These are phyloP conservation scores for Exophiala calicioides DNA, from an alignment of 2,329 filamentous ascomycete genomes.

Conservation along the genomic window DNA sequence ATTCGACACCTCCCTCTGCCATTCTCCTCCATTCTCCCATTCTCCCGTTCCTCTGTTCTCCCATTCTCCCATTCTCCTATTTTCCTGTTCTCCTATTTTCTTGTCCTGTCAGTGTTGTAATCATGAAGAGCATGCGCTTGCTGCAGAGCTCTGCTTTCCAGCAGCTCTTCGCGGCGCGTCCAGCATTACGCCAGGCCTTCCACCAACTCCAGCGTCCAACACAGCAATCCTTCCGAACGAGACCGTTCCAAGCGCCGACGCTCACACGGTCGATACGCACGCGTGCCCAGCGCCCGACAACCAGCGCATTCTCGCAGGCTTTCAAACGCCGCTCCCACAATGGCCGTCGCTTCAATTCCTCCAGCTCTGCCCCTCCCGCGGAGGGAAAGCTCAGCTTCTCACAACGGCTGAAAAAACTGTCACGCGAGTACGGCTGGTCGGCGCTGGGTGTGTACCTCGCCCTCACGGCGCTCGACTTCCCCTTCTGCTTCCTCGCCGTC, in stretches of 20 bases:
- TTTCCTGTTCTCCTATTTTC: neutral
- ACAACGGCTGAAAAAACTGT: conserved; percentile 76
- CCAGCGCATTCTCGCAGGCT: conserved; percentile 6
- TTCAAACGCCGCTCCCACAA: conserved; percentile 7
- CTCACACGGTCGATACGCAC: conserved; percentile 14
- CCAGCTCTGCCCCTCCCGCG: conserved; percentile 25
- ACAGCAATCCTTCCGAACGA: conserved; percentile 25
- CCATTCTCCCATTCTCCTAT: neutral
- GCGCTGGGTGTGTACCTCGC: conserved; percentile 87
- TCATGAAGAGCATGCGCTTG: conserved; percentile 26
- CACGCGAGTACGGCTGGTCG: conserved; percentile 90
- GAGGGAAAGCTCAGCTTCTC: conserved; percentile 57
- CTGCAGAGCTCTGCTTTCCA: conserved; percentile 15
- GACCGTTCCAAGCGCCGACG: conserved; percentile 14
- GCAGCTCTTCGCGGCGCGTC: conserved; percentile 9
- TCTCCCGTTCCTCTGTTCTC: too few relatives aligned
- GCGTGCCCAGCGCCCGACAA: conserved; percentile 7
- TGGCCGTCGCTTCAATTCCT: conserved; percentile 24
- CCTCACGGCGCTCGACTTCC: conserved; percentile 84
- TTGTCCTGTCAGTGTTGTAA: neutral
- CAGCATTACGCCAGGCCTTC: conserved; percentile 5
- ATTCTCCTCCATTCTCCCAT: too few relatives aligned
- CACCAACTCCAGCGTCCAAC: conserved; percentile 15
- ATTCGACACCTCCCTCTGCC: too few relatives aligned
- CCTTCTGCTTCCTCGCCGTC: conserved; percentile 90